Evolutionary conservation across 371 early-diverging fungal genomes (phyloP), one percentile per base, ranked within the genome.

Genomic region (Rhizopus delemar): DNA sequence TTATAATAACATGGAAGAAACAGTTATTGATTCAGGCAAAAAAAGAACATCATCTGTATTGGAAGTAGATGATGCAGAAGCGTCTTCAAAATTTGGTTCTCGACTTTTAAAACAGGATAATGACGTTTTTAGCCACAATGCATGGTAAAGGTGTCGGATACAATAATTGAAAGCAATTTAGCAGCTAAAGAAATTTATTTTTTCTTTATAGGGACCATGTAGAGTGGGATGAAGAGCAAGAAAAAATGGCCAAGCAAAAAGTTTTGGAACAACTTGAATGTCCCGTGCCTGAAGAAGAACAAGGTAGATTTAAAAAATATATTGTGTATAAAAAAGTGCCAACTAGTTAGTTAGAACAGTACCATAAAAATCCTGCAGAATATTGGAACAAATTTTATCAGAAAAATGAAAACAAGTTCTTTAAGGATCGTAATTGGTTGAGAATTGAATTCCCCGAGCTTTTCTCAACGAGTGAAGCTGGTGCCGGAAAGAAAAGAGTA

Each of bases 341-440:
- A 9, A 32, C 22, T 15, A 33, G 41, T n/a, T n/a, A 38, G 49
- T 15, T 45, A 79, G 80, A 69, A 7, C 71, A 75, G 65, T 80
- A 80, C 33, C 71, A 72, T 57, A 64, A 46, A 13, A 60, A 77
- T 11, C 72, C 81, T 29, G 74, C 75, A 13, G 70, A 77, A 43
- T 80, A 70, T 41, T 80, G 81, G 81, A 85, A 93, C 71, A 78
- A 83, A 33, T 95, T 96, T 74, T 96, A 94, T 65, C 83, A 91
- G 70, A 90, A 92, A 63, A 95, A 98, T 66, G 88, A 90, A 41
- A 92, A 90, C 52, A 89, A 93, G 33, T 98, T 98, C 70, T 98
- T 94, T 78, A 95, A 96, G 71, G 93, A 95, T 74, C 77, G 97
- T 32, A 89, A 95, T 69, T 97, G 97, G 97, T 83, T 94, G 3